phyloP scores from a whole-genome alignment of 495 filamentous ascomycete species.

The Penicillium ochrochloron region DNA sequence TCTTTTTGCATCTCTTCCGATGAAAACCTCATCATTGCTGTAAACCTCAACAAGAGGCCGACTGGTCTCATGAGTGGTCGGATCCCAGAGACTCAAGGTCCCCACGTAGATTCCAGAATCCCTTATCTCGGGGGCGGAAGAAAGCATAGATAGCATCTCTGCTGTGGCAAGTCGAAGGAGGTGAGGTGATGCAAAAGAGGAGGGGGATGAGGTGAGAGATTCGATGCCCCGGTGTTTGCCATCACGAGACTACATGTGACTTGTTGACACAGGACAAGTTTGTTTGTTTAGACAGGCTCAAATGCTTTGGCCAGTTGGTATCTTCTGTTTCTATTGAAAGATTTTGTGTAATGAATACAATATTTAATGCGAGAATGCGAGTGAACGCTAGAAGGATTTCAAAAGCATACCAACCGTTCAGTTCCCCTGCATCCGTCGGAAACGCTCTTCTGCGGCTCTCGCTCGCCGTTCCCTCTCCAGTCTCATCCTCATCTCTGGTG shows the following conservation, averaged over 20 bases:
- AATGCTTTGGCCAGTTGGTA: background rate
- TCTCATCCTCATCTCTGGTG: constrained; percentile 77
- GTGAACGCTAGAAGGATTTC: constrained; percentile 7
- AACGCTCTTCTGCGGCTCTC: constrained; percentile 84
- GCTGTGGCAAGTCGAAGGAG: too few species aligned
- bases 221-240: background rate
- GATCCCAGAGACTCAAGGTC: constrained; percentile 31
- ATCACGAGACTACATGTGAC: constrained; percentile 1
- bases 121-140: background rate
- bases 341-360: constrained; percentile 2
- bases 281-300: background rate
- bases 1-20: constrained; percentile 42
- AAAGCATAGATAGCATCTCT: background rate
- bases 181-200: background rate
- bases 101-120: constrained; percentile 27
- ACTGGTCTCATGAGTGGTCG: constrained; percentile 12
- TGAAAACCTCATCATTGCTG: constrained; percentile 38
- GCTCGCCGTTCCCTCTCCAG: constrained; percentile 82
- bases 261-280: background rate
- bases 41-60: constrained; percentile 27
- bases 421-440: constrained; percentile 62
- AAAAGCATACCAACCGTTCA: constrained; percentile 12
- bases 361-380: background rate
- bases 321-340: background rate
- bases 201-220: constrained; percentile 1